Evolutionary conservation across 2,329 filamentous ascomycete species (phyloP).

Genomic region (Fusarium sp.): DNA sequence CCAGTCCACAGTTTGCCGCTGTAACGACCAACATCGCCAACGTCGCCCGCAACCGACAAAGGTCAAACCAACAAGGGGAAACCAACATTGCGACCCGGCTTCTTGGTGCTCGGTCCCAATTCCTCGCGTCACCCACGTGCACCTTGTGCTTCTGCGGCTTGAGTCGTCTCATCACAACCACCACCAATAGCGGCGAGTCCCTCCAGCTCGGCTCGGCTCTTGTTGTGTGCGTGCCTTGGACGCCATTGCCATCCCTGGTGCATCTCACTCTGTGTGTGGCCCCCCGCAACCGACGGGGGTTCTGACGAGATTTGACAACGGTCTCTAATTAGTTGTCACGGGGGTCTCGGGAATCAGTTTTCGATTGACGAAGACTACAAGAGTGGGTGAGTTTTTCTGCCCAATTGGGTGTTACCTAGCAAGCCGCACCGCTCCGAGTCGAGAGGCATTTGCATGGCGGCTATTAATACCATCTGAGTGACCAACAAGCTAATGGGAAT

Average conservation of each 20-base stretch:
- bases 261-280: constrained; percentile 21
- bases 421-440: constrained; percentile 18
- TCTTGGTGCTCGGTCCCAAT: constrained; percentile 21
- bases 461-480: constrained; percentile 29
- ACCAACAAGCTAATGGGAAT: neutral
- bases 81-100: constrained; percentile 7
- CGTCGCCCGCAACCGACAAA: constrained; percentile 2
- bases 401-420: constrained; percentile 23
- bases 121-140: constrained; percentile 40
- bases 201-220: constrained; percentile 43
- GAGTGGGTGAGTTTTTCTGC: constrained; percentile 19
- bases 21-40: constrained; percentile 2
- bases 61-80: constrained; percentile 14
- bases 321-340: constrained; percentile 25
- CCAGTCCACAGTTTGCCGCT: neutral
- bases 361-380: constrained; percentile 25
- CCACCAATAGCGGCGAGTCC: constrained; percentile 41
- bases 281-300: constrained; percentile 35
- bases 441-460: constrained; percentile 15
- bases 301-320: constrained; percentile 28
- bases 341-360: constrained; percentile 32
- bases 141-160: constrained; percentile 39
- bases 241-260: constrained; percentile 31
- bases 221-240: constrained; percentile 18
- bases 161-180: constrained; percentile 39